phyloP scores from a whole-genome alignment of 2,329 filamentous ascomycete genomes.

The Fusarium concolor region DNA sequence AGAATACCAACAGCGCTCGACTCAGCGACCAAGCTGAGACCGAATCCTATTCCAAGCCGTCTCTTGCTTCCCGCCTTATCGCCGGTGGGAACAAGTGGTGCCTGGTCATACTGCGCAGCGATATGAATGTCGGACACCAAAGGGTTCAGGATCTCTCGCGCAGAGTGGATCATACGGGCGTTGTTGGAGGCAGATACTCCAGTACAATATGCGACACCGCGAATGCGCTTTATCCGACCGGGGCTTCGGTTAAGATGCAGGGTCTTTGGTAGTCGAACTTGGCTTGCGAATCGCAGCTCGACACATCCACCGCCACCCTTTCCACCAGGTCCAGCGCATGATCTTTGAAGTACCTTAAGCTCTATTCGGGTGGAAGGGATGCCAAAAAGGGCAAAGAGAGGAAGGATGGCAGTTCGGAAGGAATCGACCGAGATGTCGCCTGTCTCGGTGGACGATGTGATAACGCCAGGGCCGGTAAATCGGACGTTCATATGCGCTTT shows the following conservation, averaged over 20 bases:
- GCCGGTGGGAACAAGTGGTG: conserved; percentile 65
- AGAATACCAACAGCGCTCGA: conserved; percentile 83
- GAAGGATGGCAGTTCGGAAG: conserved; percentile 91
- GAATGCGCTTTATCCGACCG: conserved; percentile 86
- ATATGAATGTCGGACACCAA: conserved; percentile 92
- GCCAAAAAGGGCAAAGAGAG: conserved; percentile 89
- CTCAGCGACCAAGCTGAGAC: conserved; percentile 90
- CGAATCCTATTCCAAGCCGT: conserved; percentile 89
- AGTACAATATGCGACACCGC: conserved; percentile 93
- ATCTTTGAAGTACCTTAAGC: conserved; percentile 81
- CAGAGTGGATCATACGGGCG: conserved; percentile 91
- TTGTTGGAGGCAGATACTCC: conserved; percentile 95
- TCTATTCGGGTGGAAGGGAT: conserved; percentile 85
- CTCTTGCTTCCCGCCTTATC: conserved; percentile 68
- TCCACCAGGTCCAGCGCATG: conserved; percentile 79
- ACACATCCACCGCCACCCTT: conserved; percentile 89
- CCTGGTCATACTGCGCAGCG: conserved; percentile 80
- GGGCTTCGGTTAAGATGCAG: conserved; percentile 85
- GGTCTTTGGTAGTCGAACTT: conserved; percentile 93
- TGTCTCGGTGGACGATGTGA: conserved; percentile 84
- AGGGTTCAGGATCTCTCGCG: conserved; percentile 86
- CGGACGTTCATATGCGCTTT: conserved; percentile 92
- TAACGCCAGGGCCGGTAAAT: conserved; percentile 90
- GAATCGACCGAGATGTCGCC: conserved; percentile 94
- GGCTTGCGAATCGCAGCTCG: conserved; percentile 92